Conservation (phyloP, 2,329 filamentous ascomycete genomes). For the Diatrype stigma region DNA sequence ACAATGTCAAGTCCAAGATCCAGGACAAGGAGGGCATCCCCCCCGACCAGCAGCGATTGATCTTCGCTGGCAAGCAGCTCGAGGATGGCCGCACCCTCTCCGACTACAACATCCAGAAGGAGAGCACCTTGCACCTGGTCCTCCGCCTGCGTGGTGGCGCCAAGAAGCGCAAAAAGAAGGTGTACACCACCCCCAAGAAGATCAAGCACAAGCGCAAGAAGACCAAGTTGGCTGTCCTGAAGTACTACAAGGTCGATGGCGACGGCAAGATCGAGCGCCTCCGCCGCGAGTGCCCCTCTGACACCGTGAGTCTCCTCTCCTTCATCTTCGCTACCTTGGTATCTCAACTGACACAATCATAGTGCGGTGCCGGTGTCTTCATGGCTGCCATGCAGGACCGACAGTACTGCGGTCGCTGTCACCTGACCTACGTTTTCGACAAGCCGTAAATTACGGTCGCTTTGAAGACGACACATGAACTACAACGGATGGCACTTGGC, state of each 20-base stretch:
- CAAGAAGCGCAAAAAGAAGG: constrained; percentile 99
- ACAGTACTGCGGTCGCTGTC: constrained; percentile 85
- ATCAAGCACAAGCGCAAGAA: constrained; percentile 99
- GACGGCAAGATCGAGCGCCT: constrained; percentile 99
- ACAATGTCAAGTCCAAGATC: constrained; percentile 99
- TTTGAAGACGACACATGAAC: too few relatives aligned
- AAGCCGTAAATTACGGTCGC: constrained; percentile 37
- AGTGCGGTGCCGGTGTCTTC: constrained; percentile 99
- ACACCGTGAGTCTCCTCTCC: constrained; percentile 61
- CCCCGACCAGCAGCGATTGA: constrained; percentile 97
- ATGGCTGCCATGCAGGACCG: constrained; percentile 99
- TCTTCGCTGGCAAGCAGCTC: constrained; percentile 99
- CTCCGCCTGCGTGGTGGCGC: constrained; percentile 96
- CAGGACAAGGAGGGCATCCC: constrained; percentile 99
- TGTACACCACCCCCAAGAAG: constrained; percentile 99
- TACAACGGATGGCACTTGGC: too few relatives aligned
- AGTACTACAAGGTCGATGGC: constrained; percentile 99
- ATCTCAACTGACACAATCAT: constrained; percentile 29
- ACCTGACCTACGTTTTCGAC: constrained; percentile 70
- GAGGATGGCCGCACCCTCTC: constrained; percentile 98
- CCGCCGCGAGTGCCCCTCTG: constrained; percentile 91
- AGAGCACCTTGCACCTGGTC: constrained; percentile 96
- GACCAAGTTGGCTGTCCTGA: constrained; percentile 99
- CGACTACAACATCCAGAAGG: constrained; percentile 99
- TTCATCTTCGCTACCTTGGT: neutral